phyloP scores from a whole-genome alignment of 768 basidiomycete genomes.

The Crucibulum laeve region DNA sequence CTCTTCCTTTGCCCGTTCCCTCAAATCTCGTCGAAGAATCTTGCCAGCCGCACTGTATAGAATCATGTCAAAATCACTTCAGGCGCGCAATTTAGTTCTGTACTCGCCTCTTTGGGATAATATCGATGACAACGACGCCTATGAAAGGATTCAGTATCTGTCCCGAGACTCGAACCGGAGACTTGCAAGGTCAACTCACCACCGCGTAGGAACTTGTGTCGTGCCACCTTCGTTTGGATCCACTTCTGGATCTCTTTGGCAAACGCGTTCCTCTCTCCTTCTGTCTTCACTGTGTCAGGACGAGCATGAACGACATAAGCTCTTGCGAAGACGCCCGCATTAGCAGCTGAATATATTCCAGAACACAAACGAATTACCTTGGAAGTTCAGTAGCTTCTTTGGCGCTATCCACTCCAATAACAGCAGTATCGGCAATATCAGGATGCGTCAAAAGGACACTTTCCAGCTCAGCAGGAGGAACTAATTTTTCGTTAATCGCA shows the following conservation, averaged over 20 bases:
- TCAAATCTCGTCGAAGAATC: conserved; percentile 75
- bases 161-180: neutral
- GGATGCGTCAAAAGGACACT: conserved; percentile 70
- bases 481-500: conserved; percentile 27
- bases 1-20: conserved; percentile 63
- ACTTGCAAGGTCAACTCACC: conserved; percentile 25
- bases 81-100: neutral
- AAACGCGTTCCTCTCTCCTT: conserved; percentile 37
- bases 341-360: neutral
- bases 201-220: conserved; percentile 77
- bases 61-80: conserved; percentile 1
- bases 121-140: conserved; percentile 59
- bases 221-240: conserved; percentile 64
- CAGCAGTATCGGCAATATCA: conserved; percentile 73
- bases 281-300: conserved; percentile 28
- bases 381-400: conserved; percentile 81
- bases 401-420: conserved; percentile 68
- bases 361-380: conserved; percentile 33
- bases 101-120: conserved; percentile 64
- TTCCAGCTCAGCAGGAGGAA: conserved; percentile 86
- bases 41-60: conserved; percentile 73
- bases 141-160: conserved; percentile 15
- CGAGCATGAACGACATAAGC: conserved; percentile 59
- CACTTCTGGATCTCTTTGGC: conserved; percentile 53
- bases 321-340: conserved; percentile 21